These are phyloP conservation scores for Camelina sativa DNA, from an alignment of 345 rosid genomes.

Conservation along the genomic window DNA sequence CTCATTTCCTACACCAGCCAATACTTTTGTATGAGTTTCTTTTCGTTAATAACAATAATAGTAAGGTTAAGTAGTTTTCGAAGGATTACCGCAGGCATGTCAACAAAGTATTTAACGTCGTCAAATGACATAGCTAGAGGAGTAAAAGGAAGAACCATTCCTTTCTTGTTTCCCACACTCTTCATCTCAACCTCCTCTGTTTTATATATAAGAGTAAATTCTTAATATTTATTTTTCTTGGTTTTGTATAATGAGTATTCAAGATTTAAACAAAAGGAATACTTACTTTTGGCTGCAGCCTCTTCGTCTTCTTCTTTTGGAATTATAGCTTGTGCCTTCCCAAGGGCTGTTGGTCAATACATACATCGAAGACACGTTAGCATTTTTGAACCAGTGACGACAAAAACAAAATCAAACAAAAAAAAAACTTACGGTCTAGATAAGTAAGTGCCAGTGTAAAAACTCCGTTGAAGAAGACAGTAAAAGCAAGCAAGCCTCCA, in stretches of 20 bases:
- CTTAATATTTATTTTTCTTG: background rate
- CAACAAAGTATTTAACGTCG: conserved; percentile 67
- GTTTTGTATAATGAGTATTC: background rate
- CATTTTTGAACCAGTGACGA: background rate
- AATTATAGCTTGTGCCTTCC: conserved; percentile 69
- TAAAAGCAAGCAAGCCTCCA: conserved; percentile 66
- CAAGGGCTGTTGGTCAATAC: conserved; percentile 56
- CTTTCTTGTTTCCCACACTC: conserved; percentile 57
- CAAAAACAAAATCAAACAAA: background rate
- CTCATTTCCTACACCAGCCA: conserved; percentile 74
- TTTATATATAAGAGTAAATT: conserved; percentile 5
- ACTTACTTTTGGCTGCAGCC: conserved; percentile 24
- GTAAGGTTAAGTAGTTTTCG: background rate
- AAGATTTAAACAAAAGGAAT: background rate
- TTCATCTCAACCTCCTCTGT: conserved; percentile 56
- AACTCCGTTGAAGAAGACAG: conserved; percentile 69
- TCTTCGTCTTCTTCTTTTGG: conserved; percentile 56
- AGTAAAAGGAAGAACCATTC: conserved; percentile 84
- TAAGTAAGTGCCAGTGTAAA: conserved; percentile 73
- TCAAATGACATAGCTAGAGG: conserved; percentile 82
- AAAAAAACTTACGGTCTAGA: conserved; percentile 64
- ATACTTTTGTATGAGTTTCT: background rate
- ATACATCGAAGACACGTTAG: conserved; percentile 7
- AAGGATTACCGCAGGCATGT: conserved; percentile 75
- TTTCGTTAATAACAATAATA: background rate